Base-by-base conservation (phyloP, 495 filamentous ascomycete species). In the Neurospora sp. region DNA sequence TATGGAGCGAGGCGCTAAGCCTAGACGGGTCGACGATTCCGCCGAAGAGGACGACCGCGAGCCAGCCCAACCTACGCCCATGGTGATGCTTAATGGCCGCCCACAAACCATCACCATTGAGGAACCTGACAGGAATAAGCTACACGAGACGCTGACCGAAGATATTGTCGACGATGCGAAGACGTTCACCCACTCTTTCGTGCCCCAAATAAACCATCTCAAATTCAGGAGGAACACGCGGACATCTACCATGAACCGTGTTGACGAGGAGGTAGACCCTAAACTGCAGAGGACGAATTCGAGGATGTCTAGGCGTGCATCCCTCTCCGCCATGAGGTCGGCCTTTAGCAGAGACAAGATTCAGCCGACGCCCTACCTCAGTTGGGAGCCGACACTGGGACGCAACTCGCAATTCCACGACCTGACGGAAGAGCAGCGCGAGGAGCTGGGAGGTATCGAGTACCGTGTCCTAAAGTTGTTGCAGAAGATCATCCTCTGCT, bases 361-460 rank as follows among this genome's bases (percentile, higher is more conserved):
- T 15, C 81, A 84, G 19, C 86, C 86, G 42, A 91, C 91, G 31
- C 94, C 96, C 0, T 99, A 99, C 80, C 86, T 99, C 31, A 97
- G 93, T 79, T 98, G 93, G 90, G 89, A 94, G 79, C 93, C 96
- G 6, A 99, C 96, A 0, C 84, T 97, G 43, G 96, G 92, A 21
- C 88, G 96, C 48, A 98, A 98, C 79, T 97, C 94, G 37, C 90
- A 91, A 21, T 99, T 99, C 75, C 86, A 96, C 8, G 92, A 94
- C 79, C 82, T 98, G 70, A 93, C 90, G 0, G 92, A 96, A 79
- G 93, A 93, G 73, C 94, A 98, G 81, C 87, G 94, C 69, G 93
- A 98, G 76, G 95, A 98, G 78, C 85, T 98, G 15, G 94, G 94
- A 4, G 94, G 94, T 15, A 97, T 98, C 66, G 94, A 98, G 82